A percentile compares a stretch with the other conserved stretches of the same genome.
These are phyloP conservation scores for Phenoliferia sp. DNA, from an alignment of 1,284 basidiomycete genomes.

Conservation along the genomic window DNA sequence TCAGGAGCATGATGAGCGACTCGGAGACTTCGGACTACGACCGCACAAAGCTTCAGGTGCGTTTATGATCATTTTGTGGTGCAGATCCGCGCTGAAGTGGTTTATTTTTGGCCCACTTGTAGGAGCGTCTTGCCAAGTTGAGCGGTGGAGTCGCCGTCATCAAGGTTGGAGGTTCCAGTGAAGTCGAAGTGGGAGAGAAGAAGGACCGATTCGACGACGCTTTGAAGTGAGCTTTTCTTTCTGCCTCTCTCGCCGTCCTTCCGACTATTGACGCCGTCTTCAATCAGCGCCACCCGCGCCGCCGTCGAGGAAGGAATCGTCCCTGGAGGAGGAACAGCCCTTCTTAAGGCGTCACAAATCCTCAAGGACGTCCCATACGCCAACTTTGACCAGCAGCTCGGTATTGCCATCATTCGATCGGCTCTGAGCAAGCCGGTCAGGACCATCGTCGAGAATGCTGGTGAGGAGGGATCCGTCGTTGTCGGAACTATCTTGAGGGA, in stretches of 20 bases:
- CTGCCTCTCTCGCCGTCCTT: background rate
- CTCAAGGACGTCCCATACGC: constrained; percentile 70
- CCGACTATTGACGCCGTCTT: background rate
- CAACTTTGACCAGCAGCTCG: constrained; percentile 98
- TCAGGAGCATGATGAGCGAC: constrained; percentile 79
- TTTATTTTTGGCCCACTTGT: too few species aligned
- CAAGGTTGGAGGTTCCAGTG: constrained; percentile 88
- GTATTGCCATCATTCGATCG: constrained; percentile 86
- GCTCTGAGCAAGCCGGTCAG: constrained; percentile 73
- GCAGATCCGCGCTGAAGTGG: too few species aligned
- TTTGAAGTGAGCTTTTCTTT: constrained; percentile 61
- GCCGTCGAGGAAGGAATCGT: constrained; percentile 98
- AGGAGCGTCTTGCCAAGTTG: constrained; percentile 92
- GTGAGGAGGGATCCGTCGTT: constrained; percentile 89
- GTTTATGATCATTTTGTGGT: too few species aligned
- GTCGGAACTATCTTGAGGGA: constrained; percentile 75
- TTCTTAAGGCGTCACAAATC: constrained; percentile 62
- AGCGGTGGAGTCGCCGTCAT: constrained; percentile 96
- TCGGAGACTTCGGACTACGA: constrained; percentile 86
- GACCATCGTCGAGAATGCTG: constrained; percentile 89
- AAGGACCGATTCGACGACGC: constrained; percentile 99
- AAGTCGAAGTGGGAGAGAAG: constrained; percentile 98
- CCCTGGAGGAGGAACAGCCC: constrained; percentile 86
- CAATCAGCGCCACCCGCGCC: constrained; percentile 62
- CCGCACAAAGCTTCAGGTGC: constrained; percentile 91